Evolutionary conservation across 805 yeast species (phyloP).

Genomic region (Kuraishia hungarica): DNA sequence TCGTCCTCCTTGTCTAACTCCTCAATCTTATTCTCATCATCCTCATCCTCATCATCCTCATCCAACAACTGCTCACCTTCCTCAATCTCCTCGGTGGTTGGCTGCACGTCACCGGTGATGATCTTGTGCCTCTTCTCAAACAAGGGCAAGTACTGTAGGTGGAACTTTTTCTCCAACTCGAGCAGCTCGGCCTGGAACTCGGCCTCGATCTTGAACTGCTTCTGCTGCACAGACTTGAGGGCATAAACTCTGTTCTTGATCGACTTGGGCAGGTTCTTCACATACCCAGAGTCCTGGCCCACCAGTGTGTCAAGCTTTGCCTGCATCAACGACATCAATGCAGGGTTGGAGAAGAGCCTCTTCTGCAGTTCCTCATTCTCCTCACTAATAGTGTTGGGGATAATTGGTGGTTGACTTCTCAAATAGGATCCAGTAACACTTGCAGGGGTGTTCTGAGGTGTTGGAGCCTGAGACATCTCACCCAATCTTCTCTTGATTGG

Average conservation of each 20-base stretch:
- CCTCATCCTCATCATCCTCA: conserved; percentile 31
- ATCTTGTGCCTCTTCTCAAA: conserved; percentile 66
- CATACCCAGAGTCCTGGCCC: conserved; percentile 83
- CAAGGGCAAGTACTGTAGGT: conserved; percentile 64
- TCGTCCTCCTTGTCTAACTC: conserved; percentile 28
- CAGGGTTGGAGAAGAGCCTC: conserved; percentile 58
- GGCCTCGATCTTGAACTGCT: conserved; percentile 76
- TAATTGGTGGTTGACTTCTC: conserved; percentile 47
- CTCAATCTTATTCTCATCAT: conserved; percentile 33
- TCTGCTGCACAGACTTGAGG: conserved; percentile 71
- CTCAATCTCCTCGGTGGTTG: conserved; percentile 68
- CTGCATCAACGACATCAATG: conserved; percentile 78
- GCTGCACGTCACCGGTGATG: conserved; percentile 66
- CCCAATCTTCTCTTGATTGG: conserved; percentile 72
- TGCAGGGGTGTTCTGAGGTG: conserved; percentile 98
- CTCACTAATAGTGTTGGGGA: conserved; percentile 69
- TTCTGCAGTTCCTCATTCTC: conserved; percentile 28
- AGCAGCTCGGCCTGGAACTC: conserved; percentile 86
- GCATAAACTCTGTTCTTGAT: conserved; percentile 76
- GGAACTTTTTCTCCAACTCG: conserved; percentile 76
- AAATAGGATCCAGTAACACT: conserved; percentile 70
- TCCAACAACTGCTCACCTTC: conserved; percentile 68
- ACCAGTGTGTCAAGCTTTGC: conserved; percentile 79
- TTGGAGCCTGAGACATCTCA: conserved; percentile 87
- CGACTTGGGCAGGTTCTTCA: conserved; percentile 60